Conservation (phyloP, 1,284 basidiomycete species). For the Malassezia dermatis region DNA sequence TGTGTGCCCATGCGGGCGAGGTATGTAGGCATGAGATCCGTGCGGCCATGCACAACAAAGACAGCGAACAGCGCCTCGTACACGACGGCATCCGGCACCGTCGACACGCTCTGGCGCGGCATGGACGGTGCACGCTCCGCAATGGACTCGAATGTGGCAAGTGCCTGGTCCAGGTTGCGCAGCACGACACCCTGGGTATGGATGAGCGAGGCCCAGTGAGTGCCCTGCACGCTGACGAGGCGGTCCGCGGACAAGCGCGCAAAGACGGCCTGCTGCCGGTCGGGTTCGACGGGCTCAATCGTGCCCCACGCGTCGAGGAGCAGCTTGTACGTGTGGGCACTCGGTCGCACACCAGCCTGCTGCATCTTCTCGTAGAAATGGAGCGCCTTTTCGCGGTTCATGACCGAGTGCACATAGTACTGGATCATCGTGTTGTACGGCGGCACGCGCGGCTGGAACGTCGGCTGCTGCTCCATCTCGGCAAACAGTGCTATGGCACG, state of each 20-base stretch:
- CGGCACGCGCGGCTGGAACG: constrained; percentile 78
- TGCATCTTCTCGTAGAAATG: constrained; percentile 67
- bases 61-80: constrained; percentile 87
- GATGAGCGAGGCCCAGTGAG: constrained; percentile 85
- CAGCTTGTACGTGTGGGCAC: constrained; percentile 52
- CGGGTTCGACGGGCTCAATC: constrained; percentile 65
- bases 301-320: constrained; percentile 81
- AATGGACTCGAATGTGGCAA: constrained; percentile 70
- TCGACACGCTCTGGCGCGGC: constrained; percentile 23
- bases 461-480: constrained; percentile 66
- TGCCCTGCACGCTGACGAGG: constrained; percentile 61
- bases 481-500: constrained; percentile 72
- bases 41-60: constrained; percentile 65
- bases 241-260: constrained; percentile 54
- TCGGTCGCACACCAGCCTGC: constrained; percentile 55
- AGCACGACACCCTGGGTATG: constrained; percentile 74
- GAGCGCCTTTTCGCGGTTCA: constrained; percentile 57
- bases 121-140: constrained; percentile 49
- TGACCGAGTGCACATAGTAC: constrained; percentile 78
- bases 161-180: constrained; percentile 67
- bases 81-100: constrained; percentile 67
- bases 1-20: constrained; percentile 57
- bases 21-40: constrained; percentile 68
- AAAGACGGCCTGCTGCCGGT: constrained; percentile 66
- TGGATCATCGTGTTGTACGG: constrained; percentile 99